Conservation (phyloP, 208 protist species). For the Trypanosoma melophagium region DNA sequence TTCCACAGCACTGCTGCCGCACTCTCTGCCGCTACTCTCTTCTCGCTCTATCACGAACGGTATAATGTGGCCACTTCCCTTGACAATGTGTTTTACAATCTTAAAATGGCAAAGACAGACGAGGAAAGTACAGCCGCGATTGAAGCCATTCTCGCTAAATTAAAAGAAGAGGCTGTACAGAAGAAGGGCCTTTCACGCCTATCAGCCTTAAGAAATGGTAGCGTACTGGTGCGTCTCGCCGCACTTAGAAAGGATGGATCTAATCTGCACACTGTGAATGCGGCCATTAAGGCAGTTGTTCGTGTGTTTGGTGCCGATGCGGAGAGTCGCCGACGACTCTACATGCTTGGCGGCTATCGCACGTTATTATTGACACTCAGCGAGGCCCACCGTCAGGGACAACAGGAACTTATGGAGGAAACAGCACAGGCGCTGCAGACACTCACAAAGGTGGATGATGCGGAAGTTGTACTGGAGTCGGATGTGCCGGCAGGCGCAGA, state of each 20-base stretch:
- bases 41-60: constrained; percentile 81
- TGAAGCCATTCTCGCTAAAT: constrained; percentile 45
- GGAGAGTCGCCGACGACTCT: constrained; percentile 46
- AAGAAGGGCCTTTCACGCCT: constrained; percentile 52
- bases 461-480: constrained; percentile 62
- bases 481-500: constrained; percentile 74
- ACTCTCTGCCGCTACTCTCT: constrained; percentile 49
- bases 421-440: constrained; percentile 52
- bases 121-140: constrained; percentile 39
- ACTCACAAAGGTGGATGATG: constrained; percentile 73
- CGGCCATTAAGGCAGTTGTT: constrained; percentile 49
- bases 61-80: constrained; percentile 54
- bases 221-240: constrained; percentile 49
- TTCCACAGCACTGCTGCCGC: constrained; percentile 60
- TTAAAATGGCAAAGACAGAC: constrained; percentile 40
- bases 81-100: constrained; percentile 31
- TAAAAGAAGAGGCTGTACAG: constrained; percentile 64
- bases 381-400: constrained; percentile 79
- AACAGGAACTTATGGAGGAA: constrained; percentile 71
- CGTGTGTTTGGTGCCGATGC: constrained; percentile 64
- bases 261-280: constrained; percentile 50
- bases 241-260: constrained; percentile 67
- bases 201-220: constrained; percentile 46
- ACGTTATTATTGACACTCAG: constrained; percentile 66
- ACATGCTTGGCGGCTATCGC: constrained; percentile 56